Evolutionary conservation across 1,139 yeast genomes (phyloP), one percentile per base, ranked within the genome.

Genomic region (Hemisphaericaspora xylofermentans): DNA sequence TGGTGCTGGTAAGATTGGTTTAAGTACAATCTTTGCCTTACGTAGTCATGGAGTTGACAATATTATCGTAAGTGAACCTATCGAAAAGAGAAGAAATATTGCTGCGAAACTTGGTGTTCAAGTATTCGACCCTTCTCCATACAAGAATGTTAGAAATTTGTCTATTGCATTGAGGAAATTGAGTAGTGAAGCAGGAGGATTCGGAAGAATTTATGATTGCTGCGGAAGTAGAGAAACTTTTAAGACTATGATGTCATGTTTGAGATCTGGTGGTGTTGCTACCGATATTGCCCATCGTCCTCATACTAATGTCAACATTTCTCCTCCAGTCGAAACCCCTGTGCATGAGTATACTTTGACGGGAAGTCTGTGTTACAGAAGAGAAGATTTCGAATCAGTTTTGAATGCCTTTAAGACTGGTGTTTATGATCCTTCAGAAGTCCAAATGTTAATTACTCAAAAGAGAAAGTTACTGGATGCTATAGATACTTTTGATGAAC

Each of bases 1-100:
- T 28, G 78, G 80, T 38, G 78, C 80, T 36, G 86, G 86, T 5
- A 84, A 85, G 22, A 80, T 80, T 53, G 86, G 86, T 1, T 58
- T 80, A 32, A 77, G 81, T 18, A 70, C 81, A 1, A 64, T 79
- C 25, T 59, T 79, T 38, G 83, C 83, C 1, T 63, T 81, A 35
- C 73, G 77, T 47, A 85, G 82, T 8, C 74, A 74, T 46, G 71
- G 76, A 21, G 82, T 81, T 2, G 61, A 69, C 2, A 68, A 62
- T 33, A 78, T 81, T 36, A 77, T 80, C 8, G 77, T 78, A 22
- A 75, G 82, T 34, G 87, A 81, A 56, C 87, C 86, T 1, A 82
- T 84, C 0, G 47, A 52, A 19, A 68, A 70, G 12, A 68, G 86
- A 60, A 68, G 85, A 52, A 62, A 71, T 29, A 70, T 76, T 43